Percentiles rank a stretch among this genome's conserved stretches.
Evolutionary conservation across 371 early-diverging fungal species (phyloP).

Genomic region (Rhizopus microsporus): DNA sequence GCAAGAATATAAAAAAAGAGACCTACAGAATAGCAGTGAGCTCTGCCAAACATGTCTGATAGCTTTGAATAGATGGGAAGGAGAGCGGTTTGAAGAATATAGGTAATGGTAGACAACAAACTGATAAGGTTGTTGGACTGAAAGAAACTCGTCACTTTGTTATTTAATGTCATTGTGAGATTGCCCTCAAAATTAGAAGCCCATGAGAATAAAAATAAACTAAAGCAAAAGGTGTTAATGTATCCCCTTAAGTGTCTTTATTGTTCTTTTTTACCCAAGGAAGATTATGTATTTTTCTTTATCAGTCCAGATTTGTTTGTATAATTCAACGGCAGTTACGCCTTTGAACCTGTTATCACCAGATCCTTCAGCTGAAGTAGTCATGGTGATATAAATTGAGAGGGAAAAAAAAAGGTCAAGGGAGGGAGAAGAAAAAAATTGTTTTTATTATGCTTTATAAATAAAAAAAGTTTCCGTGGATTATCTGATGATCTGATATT

Average conservation of each 20-base stretch:
- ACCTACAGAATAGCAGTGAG: conserved; percentile 22
- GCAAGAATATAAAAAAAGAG: conserved; percentile 23
- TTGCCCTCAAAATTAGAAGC: conserved; percentile 27
- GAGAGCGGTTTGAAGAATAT: conserved; percentile 31
- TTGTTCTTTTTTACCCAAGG: conserved; percentile 16
- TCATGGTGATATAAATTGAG: conserved; percentile 1
- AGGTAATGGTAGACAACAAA: conserved; percentile 24
- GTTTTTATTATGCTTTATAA: neutral
- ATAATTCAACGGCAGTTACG: conserved; percentile 29
- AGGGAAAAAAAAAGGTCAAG: neutral
- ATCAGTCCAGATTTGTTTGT: conserved; percentile 30
- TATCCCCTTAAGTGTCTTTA: neutral
- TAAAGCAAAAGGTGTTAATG: conserved; percentile 1
- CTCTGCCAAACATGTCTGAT: conserved; percentile 31
- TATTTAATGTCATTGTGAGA: conserved; percentile 14
- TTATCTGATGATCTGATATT: conserved; percentile 27
- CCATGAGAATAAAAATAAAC: conserved; percentile 29
- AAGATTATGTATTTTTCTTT: conserved; percentile 22
- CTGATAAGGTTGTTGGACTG: conserved; percentile 27
- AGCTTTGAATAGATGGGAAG: conserved; percentile 35
- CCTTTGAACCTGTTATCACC: conserved; percentile 11
- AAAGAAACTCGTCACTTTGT: conserved; percentile 22
- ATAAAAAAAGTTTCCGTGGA: neutral
- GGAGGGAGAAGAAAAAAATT: neutral
- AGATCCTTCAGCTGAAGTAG: neutral